Evolutionary conservation across 352 stramenopile species (phyloP).

Genomic region (Phytopythium cucurbitacearum): DNA sequence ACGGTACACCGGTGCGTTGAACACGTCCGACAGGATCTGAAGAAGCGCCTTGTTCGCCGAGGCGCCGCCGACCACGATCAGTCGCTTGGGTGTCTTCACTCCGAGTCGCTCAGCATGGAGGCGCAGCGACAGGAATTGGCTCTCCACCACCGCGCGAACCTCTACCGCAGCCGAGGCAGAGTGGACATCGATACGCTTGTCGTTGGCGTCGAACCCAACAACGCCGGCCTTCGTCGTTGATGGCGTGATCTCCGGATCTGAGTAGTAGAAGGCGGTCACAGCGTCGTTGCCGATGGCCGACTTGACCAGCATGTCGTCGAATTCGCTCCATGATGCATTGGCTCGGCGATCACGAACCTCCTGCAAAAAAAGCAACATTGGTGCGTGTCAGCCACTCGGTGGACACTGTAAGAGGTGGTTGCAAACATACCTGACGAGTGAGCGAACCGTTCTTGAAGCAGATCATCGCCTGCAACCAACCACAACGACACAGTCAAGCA

Average conservation of each 20-base stretch:
- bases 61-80: slow-evolving; percentile 62
- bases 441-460: slow-evolving; percentile 86
- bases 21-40: slow-evolving; percentile 58
- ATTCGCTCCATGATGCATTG: slow-evolving; percentile 42
- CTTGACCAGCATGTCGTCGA: slow-evolving; percentile 39
- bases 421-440: slow-evolving; percentile 32
- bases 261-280: slow-evolving; percentile 53
- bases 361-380: not conserved
- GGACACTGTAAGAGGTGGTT: not conserved
- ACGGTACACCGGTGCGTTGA: slow-evolving; percentile 47
- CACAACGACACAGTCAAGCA: not conserved
- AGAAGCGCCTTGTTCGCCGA: slow-evolving; percentile 52
- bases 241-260: slow-evolving; percentile 66
- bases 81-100: slow-evolving; percentile 34
- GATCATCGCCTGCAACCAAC: slow-evolving; percentile 57
- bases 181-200: slow-evolving; percentile 14
- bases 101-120: slow-evolving; percentile 54
- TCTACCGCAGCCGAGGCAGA: slow-evolving; percentile 17
- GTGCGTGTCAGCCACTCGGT: not conserved
- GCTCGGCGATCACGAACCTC: slow-evolving; percentile 41
- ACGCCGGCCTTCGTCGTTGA: slow-evolving; percentile 37
- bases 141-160: slow-evolving; percentile 62
- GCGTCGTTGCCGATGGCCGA: slow-evolving; percentile 41
- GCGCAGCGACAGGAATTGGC: slow-evolving; percentile 56
- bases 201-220: slow-evolving; percentile 33